A percentile compares a stretch with the other conserved stretches of the same genome.
phyloP scores from a whole-genome alignment of 2,329 filamentous ascomycete species.

The Stachybotrys chlorohalonatus region DNA sequence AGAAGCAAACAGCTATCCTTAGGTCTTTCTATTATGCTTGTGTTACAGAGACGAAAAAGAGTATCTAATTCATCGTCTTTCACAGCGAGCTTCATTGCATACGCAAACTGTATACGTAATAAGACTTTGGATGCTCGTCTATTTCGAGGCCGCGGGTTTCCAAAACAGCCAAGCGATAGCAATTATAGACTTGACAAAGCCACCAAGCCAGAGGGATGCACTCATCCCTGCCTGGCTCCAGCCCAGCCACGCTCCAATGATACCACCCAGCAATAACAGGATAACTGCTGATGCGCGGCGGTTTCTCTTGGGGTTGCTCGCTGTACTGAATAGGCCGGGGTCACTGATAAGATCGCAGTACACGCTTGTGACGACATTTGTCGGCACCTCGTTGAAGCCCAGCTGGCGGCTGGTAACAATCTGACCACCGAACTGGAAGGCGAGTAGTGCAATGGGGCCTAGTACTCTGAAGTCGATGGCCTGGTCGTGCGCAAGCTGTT shows the following conservation, averaged over 20 bases:
- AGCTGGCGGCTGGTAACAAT: constrained; percentile 40
- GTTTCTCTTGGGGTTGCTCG: constrained; percentile 40
- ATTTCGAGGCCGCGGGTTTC: constrained; percentile 5
- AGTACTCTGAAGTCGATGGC: constrained; percentile 20
- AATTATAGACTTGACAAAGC: constrained; percentile 25
- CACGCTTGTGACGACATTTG: constrained; percentile 44
- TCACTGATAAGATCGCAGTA: constrained; percentile 46
- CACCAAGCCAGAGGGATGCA: neutral
- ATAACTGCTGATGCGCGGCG: constrained; percentile 34
- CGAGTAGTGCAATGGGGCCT: constrained; percentile 35
- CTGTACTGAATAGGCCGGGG: constrained; percentile 31
- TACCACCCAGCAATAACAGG: constrained; percentile 35
- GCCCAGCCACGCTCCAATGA: constrained; percentile 39
- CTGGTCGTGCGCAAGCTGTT: neutral
- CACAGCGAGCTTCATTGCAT: too few relatives aligned
- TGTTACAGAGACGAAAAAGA: too few relatives aligned
- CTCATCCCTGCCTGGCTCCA: constrained; percentile 33
- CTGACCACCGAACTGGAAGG: constrained; percentile 44
- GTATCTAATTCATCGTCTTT: too few relatives aligned
- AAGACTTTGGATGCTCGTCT: too few relatives aligned
- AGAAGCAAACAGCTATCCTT: too few relatives aligned
- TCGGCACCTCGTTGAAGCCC: constrained; percentile 44
- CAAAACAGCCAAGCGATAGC: constrained; percentile 25
- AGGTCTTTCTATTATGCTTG: too few relatives aligned
- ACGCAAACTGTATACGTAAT: too few relatives aligned